Evolutionary conservation across 257 asterid genomes (phyloP).

Genomic region (Salvia hispanica): DNA sequence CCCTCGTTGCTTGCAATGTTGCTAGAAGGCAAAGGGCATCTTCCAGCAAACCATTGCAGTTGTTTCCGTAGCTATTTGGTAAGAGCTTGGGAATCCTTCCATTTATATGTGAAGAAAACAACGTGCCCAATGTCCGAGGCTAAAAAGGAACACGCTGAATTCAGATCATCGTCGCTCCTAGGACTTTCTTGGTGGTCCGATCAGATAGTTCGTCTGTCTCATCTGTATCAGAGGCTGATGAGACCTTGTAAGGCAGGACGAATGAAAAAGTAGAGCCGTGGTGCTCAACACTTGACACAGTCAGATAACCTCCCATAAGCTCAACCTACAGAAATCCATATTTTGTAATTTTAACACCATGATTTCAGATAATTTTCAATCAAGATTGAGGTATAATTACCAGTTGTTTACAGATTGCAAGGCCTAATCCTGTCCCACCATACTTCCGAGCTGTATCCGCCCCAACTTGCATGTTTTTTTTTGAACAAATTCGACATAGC

Average conservation of each 20-base stretch:
- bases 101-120: constrained; percentile 56
- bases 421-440: constrained; percentile 95
- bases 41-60: constrained; percentile 39
- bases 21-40: constrained; percentile 45
- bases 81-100: constrained; percentile 49
- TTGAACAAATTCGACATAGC: constrained; percentile 80
- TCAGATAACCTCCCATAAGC: constrained; percentile 92
- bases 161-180: constrained; percentile 61
- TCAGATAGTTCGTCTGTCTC: constrained; percentile 74
- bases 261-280: constrained; percentile 86
- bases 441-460: constrained; percentile 91
- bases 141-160: constrained; percentile 64
- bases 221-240: constrained; percentile 59
- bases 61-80: constrained; percentile 37
- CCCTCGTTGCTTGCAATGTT: constrained; percentile 38
- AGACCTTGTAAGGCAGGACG: constrained; percentile 72
- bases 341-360: no score
- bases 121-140: constrained; percentile 70
- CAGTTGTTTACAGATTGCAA: constrained; percentile 90
- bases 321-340: constrained; percentile 49
- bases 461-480: constrained; percentile 94
- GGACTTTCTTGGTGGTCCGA: constrained; percentile 42
- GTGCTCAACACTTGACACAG: constrained; percentile 70
- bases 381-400: constrained; percentile 36
- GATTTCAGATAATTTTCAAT: no score